Conservation (phyloP, 495 filamentous ascomycete species). For the Endocarpon pusillum region DNA sequence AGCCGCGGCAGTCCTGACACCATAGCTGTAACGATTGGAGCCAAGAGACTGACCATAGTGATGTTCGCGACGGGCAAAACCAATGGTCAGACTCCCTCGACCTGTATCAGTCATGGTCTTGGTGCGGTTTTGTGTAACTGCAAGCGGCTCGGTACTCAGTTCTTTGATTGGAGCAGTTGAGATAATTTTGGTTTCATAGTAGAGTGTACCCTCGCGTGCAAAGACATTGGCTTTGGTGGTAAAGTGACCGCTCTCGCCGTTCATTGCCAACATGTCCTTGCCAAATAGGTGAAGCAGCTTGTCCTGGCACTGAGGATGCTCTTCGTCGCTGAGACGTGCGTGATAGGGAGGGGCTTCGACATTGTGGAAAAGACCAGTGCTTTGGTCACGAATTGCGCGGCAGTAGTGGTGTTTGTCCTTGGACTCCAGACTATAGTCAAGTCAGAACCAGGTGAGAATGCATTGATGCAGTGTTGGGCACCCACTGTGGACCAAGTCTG, state of each 20-base stretch:
- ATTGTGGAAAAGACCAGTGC: constrained; percentile 73
- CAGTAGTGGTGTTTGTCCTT: constrained; percentile 83
- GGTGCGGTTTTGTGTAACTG: constrained; percentile 10
- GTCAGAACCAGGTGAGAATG: background rate
- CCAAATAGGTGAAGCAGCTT: constrained; percentile 12
- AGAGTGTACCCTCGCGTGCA: constrained; percentile 78
- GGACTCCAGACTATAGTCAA: constrained; percentile 25
- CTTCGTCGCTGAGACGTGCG: constrained; percentile 77
- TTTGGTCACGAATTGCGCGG: constrained; percentile 76
- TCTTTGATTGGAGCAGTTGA: constrained; percentile 25
- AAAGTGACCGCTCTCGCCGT: constrained; percentile 27
- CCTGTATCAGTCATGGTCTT: constrained; percentile 18
- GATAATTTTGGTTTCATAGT: constrained; percentile 84
- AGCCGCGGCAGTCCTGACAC: constrained; percentile 75
- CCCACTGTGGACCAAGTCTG: background rate
- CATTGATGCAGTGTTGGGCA: background rate
- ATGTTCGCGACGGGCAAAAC: constrained; percentile 79
- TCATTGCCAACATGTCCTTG: constrained; percentile 24
- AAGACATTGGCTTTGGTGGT: constrained; percentile 66
- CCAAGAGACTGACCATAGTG: constrained; percentile 86
- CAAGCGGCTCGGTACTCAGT: constrained; percentile 22
- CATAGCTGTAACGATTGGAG: constrained; percentile 93
- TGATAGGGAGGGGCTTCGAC: constrained; percentile 70
- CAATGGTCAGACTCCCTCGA: constrained; percentile 38
- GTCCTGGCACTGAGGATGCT: constrained; percentile 54